Evolutionary conservation across 1,284 basidiomycete genomes (phyloP).

Genomic region (Veloporphyrellus conicus): DNA sequence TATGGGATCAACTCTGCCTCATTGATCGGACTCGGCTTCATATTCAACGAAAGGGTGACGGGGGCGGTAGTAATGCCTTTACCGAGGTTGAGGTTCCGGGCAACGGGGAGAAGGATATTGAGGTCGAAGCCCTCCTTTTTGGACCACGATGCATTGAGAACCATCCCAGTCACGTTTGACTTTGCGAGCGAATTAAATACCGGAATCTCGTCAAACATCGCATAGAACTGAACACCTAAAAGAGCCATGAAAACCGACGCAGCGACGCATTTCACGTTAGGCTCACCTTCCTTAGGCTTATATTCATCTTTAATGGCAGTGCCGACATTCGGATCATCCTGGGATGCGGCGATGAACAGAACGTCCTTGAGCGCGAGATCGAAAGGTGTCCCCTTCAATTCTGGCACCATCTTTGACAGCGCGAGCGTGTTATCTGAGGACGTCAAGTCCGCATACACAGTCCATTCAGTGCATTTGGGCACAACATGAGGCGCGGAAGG

Average conservation of each 20-base stretch:
- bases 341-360: slow-evolving; percentile 7
- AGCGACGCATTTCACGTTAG: not conserved
- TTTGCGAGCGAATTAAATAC: slow-evolving; percentile 5
- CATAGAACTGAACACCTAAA: slow-evolving; percentile 9
- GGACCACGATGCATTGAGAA: slow-evolving; percentile 9
- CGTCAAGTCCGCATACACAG: slow-evolving; percentile 2
- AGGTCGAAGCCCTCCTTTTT: slow-evolving; percentile 1
- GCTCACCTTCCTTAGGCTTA: slow-evolving; percentile 2
- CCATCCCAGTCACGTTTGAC: slow-evolving; percentile 3
- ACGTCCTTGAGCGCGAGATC: slow-evolving; percentile 8
- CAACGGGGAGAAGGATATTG: slow-evolving; percentile 4
- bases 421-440: not conserved
- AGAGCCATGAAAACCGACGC: not conserved
- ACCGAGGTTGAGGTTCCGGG: slow-evolving; percentile 6
- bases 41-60: slow-evolving; percentile 3
- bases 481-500: not conserved
- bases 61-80: slow-evolving; percentile 5
- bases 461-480: slow-evolving; percentile 12
- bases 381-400: slow-evolving; percentile 7
- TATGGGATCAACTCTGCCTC: slow-evolving; percentile 2
- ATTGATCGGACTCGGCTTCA: slow-evolving; percentile 4
- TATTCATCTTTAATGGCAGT: not conserved
- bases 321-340: slow-evolving; percentile 2
- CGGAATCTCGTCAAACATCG: slow-evolving; percentile 6
- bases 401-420: slow-evolving; percentile 8